Evolutionary conservation across 306 rosid species (phyloP).

Genomic region (Acacia melanoxylon): DNA sequence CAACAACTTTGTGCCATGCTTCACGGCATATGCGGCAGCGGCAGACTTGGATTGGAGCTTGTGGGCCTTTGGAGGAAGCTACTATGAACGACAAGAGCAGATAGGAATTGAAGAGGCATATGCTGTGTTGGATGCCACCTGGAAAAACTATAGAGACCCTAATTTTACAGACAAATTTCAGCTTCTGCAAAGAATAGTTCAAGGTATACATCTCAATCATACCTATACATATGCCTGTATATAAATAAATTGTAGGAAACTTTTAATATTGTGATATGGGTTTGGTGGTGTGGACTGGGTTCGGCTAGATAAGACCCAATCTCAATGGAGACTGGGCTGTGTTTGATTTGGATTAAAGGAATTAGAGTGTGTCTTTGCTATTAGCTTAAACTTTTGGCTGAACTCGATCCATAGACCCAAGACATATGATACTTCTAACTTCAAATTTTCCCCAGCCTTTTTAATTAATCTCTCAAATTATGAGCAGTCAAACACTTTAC

Average conservation of each 20-base stretch:
- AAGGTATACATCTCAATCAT: slow-evolving; percentile 29
- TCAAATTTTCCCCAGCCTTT: no score
- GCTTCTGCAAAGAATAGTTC: slow-evolving; percentile 33
- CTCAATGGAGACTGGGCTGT: no score
- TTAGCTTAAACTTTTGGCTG: no score
- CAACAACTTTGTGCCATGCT: slow-evolving; percentile 40
- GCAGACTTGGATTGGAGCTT: slow-evolving; percentile 54
- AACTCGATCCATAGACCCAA: no score
- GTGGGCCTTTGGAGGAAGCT: slow-evolving; percentile 51
- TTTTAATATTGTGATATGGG: no score
- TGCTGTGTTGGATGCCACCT: slow-evolving; percentile 36
- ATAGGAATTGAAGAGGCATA: slow-evolving; percentile 30
- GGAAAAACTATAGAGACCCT: slow-evolving; percentile 38
- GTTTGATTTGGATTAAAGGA: no score
- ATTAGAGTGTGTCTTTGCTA: no score
- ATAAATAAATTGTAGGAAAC: no score
- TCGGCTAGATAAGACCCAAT: no score
- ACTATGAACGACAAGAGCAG: slow-evolving; percentile 35
- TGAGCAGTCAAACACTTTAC: neutral
- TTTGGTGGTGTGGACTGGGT: no score
- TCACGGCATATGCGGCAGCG: slow-evolving; percentile 28
- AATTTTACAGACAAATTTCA: slow-evolving; percentile 36
- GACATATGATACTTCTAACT: no score
- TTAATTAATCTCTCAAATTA: neutral
- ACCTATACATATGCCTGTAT: no score